Percentiles rank a stretch among this genome's conserved stretches.
These are phyloP conservation scores for Meyerozyma smithsonii DNA, from an alignment of 1,139 yeast species.

Conservation along the genomic window DNA sequence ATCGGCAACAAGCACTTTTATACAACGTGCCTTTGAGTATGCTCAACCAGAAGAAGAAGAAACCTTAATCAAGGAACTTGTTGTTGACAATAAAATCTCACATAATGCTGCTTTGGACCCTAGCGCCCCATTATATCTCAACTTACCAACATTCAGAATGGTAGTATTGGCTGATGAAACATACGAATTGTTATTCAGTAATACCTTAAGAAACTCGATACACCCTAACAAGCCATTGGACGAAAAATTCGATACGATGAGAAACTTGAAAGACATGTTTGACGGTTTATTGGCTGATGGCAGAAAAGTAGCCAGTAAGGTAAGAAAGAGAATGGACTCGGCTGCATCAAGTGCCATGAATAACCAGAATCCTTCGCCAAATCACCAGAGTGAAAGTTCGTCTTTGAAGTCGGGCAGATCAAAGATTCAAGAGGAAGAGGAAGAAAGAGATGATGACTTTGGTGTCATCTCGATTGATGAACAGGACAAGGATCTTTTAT, in stretches of 20 bases:
- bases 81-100: slow-evolving; percentile 33
- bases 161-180: slow-evolving; percentile 91
- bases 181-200: slow-evolving; percentile 74
- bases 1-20: slow-evolving; percentile 81
- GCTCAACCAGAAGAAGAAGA: slow-evolving; percentile 62
- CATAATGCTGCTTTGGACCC: slow-evolving; percentile 84
- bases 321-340: slow-evolving; percentile 80
- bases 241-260: slow-evolving; percentile 41
- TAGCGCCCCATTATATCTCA: slow-evolving; percentile 65
- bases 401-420: slow-evolving; percentile 26
- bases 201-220: slow-evolving; percentile 60
- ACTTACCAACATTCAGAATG: slow-evolving; percentile 91
- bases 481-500: slow-evolving; percentile 40
- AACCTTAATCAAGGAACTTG: slow-evolving; percentile 39
- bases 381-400: slow-evolving; percentile 17
- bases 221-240: slow-evolving; percentile 58
- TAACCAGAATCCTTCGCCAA: slow-evolving; percentile 7
- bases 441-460: slow-evolving; percentile 45
- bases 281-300: slow-evolving; percentile 93
- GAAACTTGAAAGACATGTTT: slow-evolving; percentile 80
- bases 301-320: slow-evolving; percentile 81
- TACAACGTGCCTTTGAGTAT: slow-evolving; percentile 86
- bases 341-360: slow-evolving; percentile 31
- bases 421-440: slow-evolving; percentile 33
- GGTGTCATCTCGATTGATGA: slow-evolving; percentile 45